phyloP scores from a whole-genome alignment of 345 rosid genomes.

The Citrus glauca region DNA sequence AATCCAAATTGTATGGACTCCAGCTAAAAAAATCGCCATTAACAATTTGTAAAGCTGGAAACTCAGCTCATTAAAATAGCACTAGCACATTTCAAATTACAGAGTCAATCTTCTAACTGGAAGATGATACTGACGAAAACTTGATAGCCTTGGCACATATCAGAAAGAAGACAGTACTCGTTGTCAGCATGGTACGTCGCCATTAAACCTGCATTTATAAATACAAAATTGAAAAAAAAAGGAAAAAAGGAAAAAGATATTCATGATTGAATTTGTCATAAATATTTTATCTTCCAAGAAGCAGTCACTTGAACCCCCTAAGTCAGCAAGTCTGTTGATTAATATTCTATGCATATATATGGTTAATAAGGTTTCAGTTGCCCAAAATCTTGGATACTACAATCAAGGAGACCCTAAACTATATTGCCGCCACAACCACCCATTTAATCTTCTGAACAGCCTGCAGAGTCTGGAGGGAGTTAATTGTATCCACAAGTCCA shows the following conservation, averaged over 20 bases:
- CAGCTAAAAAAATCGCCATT: neutral
- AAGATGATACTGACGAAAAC: conserved; percentile 71
- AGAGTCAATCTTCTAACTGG: conserved; percentile 59
- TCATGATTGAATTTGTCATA: neutral
- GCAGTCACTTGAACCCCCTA: neutral
- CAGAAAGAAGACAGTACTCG: conserved; percentile 86
- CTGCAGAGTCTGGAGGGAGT: neutral
- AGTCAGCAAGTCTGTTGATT: neutral
- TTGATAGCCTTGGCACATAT: conserved; percentile 90
- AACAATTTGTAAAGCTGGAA: neutral
- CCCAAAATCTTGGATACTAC: neutral
- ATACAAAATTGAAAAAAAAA: too few species aligned
- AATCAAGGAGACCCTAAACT: neutral
- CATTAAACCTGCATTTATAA: conserved; percentile 68
- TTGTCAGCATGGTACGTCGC: conserved; percentile 95
- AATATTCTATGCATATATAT: neutral
- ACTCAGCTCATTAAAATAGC: neutral
- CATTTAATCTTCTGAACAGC: neutral
- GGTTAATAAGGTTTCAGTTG: neutral
- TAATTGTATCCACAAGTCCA: neutral
- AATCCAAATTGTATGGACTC: neutral
- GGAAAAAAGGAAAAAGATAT: neutral
- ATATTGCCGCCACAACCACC: neutral
- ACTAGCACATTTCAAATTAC: neutral
- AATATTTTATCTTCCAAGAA: neutral